Percentiles rank a stretch among this genome's conserved stretches.
Evolutionary conservation across 331 rosid species (phyloP).

Genomic region (Telfairia occidentalis): DNA sequence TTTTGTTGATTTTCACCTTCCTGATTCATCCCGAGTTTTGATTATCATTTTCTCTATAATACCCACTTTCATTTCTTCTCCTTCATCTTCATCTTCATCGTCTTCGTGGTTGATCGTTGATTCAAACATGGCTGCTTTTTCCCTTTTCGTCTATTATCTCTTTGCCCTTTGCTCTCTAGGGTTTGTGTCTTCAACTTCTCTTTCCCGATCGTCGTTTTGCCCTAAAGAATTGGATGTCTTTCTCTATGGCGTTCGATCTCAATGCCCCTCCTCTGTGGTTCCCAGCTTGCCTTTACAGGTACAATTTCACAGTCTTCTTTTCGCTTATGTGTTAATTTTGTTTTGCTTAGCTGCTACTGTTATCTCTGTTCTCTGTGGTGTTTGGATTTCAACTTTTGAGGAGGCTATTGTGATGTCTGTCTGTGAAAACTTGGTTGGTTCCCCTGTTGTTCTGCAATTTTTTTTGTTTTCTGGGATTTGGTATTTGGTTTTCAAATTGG

Average conservation of each 20-base stretch:
- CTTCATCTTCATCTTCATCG: slow-evolving; percentile 15
- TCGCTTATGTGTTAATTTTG: not conserved
- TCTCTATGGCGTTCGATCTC: slow-evolving; percentile 45
- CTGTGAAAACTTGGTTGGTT: not conserved
- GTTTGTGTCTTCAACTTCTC: slow-evolving; percentile 17
- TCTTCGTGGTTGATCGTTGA: slow-evolving; percentile 17
- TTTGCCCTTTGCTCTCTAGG: slow-evolving; percentile 19
- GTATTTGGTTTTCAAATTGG: not conserved
- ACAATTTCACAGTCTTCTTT: not conserved
- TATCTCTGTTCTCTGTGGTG: not conserved
- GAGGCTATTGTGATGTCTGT: not conserved
- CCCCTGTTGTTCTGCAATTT: not conserved
- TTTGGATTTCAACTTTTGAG: not conserved
- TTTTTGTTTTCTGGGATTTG: not conserved
- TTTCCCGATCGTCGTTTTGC: slow-evolving; percentile 23
- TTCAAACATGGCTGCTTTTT: slow-evolving; percentile 26
- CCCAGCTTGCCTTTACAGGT: slow-evolving; percentile 58
- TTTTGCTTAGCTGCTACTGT: not conserved
- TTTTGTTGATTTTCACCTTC: not conserved
- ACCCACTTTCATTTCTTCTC: not conserved
- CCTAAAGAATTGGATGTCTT: slow-evolving; percentile 23
- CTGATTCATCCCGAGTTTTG: not conserved
- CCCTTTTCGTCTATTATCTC: slow-evolving; percentile 21
- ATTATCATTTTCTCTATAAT: not conserved
- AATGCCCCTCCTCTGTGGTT: slow-evolving; percentile 38